Evolutionary conservation across 306 rosid species (phyloP).

Genomic region (Inga laurina): DNA sequence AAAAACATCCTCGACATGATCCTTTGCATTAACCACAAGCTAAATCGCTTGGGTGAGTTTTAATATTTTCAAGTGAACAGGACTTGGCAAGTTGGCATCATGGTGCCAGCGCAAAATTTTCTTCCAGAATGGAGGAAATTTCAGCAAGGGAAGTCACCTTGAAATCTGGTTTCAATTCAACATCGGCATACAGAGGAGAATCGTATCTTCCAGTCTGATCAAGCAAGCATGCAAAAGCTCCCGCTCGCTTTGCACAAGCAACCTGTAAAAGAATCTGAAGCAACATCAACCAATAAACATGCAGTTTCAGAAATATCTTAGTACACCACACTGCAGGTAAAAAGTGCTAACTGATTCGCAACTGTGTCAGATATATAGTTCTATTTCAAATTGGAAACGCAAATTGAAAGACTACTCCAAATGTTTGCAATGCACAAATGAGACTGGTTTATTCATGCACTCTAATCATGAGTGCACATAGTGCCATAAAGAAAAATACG

Average conservation of each 20-base stretch:
- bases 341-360: slow-evolving; percentile 24
- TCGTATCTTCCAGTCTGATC: slow-evolving; percentile 78
- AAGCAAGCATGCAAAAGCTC: slow-evolving; percentile 87
- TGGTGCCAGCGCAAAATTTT: slow-evolving; percentile 66
- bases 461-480: not conserved
- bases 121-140: slow-evolving; percentile 60
- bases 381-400: not conserved
- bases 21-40: slow-evolving; percentile 22
- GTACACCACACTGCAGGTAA: not conserved
- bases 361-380: not conserved
- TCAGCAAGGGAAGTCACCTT: slow-evolving; percentile 79
- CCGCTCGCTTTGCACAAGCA: slow-evolving; percentile 83
- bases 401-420: not conserved
- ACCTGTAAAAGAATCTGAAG: slow-evolving; percentile 48
- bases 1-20: not conserved
- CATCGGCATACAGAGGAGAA: slow-evolving; percentile 50
- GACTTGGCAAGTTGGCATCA: slow-evolving; percentile 40
- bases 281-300: slow-evolving; percentile 17
- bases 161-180: slow-evolving; percentile 70
- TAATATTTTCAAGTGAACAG: not conserved
- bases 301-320: slow-evolving; percentile 14
- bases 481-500: not conserved
- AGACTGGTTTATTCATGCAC: not conserved
- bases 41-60: not conserved
- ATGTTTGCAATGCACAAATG: not conserved